Evolutionary conservation across 345 rosid genomes (phyloP), one percentile per base, ranked within the genome.

Genomic region (Hypericum perforatum): DNA sequence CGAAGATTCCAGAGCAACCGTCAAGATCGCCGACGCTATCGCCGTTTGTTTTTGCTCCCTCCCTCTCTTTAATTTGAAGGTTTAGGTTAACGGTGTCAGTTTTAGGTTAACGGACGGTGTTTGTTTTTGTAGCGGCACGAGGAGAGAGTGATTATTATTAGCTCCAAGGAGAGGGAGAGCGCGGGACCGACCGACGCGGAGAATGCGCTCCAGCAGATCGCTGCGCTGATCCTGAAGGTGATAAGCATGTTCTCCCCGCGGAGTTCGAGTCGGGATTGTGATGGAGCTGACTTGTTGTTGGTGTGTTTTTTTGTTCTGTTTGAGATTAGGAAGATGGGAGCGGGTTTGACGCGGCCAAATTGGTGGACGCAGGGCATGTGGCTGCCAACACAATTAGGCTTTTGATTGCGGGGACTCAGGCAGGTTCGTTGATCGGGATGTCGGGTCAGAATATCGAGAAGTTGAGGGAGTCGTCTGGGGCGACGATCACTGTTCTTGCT

Each of bases 81-180:
- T 22, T 22, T 22, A 22, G 32, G 32, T 1, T 22, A 1, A 22
- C 32, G 32, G 32, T 22, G 32, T 22, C 32, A n/a, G 32, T 22
- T 22, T 22, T 22, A 22, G 32, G 32, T 22, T 22, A 22, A 22
- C 4, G 32, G 32, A 22, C 32, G 32, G 32, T 22, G 32, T 22
- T 22, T 22, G 32, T 65, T 40, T 60, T 16, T 45, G 57, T 72
- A 82, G 90, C 67, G 84, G 62, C 82, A 82, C 29, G 86, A 82
- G 72, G 90, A 82, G 56, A 81, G 90, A 3, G 90, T 80, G n/a
- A 79, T 82, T 8, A 82, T 82, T 45, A 74, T 79, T 54, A 82
- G 85, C 58, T 82, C 85, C 11, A 79, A 75, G 58, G 85, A 75
- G 14, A 67, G 52, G 32, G 85, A 75, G 4, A 37, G 49, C 12